Base-by-base conservation (phyloP, 139 green algal species). In the Coelastrella sp. region DNA sequence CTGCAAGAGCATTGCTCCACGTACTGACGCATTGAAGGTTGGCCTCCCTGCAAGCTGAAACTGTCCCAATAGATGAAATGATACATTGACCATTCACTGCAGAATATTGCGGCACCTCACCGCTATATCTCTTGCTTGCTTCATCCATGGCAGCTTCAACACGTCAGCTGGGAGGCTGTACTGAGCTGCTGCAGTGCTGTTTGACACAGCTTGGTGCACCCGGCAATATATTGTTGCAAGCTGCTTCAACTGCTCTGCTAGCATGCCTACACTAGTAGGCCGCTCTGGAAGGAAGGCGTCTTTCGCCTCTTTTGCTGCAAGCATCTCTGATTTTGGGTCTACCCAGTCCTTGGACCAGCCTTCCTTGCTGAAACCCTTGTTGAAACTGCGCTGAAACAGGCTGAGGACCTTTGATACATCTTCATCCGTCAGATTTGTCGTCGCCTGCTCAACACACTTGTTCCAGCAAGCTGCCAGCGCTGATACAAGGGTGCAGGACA, bases 231-330 rank as follows among this genome's bases (percentile, higher is more conserved):
- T n/a, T 22, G 6, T 6, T 4, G 20, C 10, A 5, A 66, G 58
- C 60, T 58, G 58, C 81, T 60, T 65, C 27, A 75, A 59, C 81
- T 86, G 81, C 59, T 86, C n/a, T 35, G 79, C 79, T 57, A 66
- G 68, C 7, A 76, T 76, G 68, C 19, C 68, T 10, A 7, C 19
- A 7, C 17, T 10, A 10, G 68, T 76, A 27, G 17, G 68, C 7
- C 19, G 7, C 19, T 76, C 68, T 76, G 68, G 15, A n/a, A 76
- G 7, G 24, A 76, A 76, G 15, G 68, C 19, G 6, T 25, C 19
- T 19, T 76, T 76, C 4, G 35, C 19, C 24, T 80, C 84, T 14
- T 58, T 68, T 63, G 61, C 19, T 14, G 27, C 20, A 14, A 70
- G 20, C 19, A 60, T 9, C 15, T 81, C 84, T 8, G 8, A n/a